Conservation (phyloP, 305 asterid genomes). For the Solanum hybrid region DNA sequence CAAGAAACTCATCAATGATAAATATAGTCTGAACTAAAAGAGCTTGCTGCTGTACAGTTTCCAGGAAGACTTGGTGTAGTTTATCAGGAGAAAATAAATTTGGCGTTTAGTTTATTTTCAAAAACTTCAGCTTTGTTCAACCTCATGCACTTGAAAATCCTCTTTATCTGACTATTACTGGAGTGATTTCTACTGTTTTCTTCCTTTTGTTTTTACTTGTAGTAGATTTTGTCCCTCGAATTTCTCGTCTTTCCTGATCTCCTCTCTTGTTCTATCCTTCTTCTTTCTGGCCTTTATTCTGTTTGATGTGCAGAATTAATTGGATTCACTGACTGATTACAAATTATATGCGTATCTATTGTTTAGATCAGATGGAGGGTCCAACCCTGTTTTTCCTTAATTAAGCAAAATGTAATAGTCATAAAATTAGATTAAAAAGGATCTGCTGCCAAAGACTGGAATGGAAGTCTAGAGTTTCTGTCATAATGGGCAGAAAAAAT, state of each 20-base stretch:
- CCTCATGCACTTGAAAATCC: background rate
- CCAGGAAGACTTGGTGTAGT: background rate
- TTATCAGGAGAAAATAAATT: background rate
- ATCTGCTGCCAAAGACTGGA: background rate
- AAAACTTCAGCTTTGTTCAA: background rate
- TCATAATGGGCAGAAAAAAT: background rate
- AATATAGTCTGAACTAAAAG: background rate
- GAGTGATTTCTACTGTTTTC: background rate
- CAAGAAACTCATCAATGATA: constrained; percentile 2
- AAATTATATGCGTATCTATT: background rate
- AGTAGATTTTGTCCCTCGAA: background rate
- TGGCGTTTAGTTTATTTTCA: background rate
- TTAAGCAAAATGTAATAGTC: background rate
- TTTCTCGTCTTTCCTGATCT: background rate
- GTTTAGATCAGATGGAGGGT: background rate
- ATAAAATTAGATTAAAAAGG: background rate
- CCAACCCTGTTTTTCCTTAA: background rate
- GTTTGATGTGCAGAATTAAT: background rate
- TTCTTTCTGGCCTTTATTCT: background rate
- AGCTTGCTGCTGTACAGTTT: background rate
- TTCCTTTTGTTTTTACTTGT: background rate
- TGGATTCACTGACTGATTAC: background rate
- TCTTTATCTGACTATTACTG: background rate
- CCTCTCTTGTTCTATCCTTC: background rate
- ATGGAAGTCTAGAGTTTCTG: background rate